These are phyloP conservation scores for Planoprotostelium fungivorum DNA, from an alignment of 78 protist species.

Conservation along the genomic window DNA sequence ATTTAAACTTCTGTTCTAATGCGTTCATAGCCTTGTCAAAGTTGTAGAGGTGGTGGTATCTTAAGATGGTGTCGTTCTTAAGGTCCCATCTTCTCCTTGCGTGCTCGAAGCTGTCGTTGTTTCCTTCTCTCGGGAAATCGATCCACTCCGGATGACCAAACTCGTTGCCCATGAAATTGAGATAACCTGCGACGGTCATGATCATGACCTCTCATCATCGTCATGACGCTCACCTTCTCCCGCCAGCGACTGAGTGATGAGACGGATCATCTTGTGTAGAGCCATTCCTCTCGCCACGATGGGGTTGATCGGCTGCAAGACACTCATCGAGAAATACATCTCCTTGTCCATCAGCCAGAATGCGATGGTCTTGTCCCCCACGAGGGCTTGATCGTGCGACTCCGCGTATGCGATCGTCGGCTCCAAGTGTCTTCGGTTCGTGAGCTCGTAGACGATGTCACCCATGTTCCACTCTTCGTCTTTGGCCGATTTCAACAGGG, in stretches of 20 bases:
- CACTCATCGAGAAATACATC: constrained; percentile 75
- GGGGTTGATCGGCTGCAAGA: constrained; percentile 17
- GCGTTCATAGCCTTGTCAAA: constrained; percentile 61
- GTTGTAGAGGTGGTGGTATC: constrained; percentile 39
- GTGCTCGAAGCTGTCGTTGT: constrained; percentile 73
- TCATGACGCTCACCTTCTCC: constrained; percentile 95
- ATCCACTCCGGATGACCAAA: constrained; percentile 99
- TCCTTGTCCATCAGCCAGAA: constrained; percentile 96
- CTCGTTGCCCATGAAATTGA: constrained; percentile 96
- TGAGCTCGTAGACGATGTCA: constrained; percentile 61
- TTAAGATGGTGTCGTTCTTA: constrained; percentile 44
- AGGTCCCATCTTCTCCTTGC: constrained; percentile 85
- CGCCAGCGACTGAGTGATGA: constrained; percentile 83
- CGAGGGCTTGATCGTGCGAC: constrained; percentile 91
- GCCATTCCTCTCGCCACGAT: constrained; percentile 88
- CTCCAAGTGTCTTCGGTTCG: constrained; percentile 85
- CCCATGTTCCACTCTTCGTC: constrained; percentile 93
- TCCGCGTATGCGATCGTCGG: constrained; percentile 86
- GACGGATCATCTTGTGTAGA: constrained; percentile 86
- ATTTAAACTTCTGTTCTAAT: constrained; percentile 35
- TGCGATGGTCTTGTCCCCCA: constrained; percentile 95
- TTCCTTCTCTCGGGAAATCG: constrained; percentile 95
- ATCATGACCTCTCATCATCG: constrained; percentile 72
- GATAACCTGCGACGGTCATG: constrained; percentile 47
- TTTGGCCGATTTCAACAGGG: constrained; percentile 70